These are phyloP conservation scores for Alternaria alternata DNA, from an alignment of 2,329 filamentous ascomycete species.

Conservation along the genomic window DNA sequence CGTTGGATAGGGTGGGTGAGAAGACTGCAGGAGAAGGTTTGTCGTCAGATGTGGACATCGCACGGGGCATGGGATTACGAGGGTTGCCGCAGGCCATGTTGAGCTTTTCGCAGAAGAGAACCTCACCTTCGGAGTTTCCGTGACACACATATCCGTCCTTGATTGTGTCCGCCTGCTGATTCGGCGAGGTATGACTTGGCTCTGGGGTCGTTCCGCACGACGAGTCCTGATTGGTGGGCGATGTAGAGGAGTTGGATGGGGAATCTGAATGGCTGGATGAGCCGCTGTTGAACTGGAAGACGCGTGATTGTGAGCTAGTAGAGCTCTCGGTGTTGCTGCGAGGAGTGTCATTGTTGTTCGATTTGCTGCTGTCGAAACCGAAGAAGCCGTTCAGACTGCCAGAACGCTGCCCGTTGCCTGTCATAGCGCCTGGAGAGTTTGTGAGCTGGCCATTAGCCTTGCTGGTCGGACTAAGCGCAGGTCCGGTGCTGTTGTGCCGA, in stretches of 20 bases:
- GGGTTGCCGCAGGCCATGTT: slow-evolving; percentile 64
- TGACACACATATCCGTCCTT: slow-evolving; percentile 57
- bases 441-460: slow-evolving; percentile 35
- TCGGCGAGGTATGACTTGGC: slow-evolving; percentile 76
- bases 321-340: slow-evolving; percentile 55
- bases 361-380: slow-evolving; percentile 28
- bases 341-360: slow-evolving; percentile 14
- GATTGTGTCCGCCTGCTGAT: slow-evolving; percentile 69
- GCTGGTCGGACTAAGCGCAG: slow-evolving; percentile 50
- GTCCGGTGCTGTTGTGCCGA: slow-evolving; percentile 45
- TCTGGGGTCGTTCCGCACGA: slow-evolving; percentile 81
- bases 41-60: slow-evolving; percentile 55
- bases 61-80: slow-evolving; percentile 62
- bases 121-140: slow-evolving; percentile 60
- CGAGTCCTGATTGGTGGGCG: slow-evolving; percentile 60
- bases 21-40: slow-evolving; percentile 49
- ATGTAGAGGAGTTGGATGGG: slow-evolving; percentile 61
- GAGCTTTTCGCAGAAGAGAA: slow-evolving; percentile 64
- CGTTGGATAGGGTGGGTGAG: not conserved
- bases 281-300: slow-evolving; percentile 61
- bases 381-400: slow-evolving; percentile 40
- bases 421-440: slow-evolving; percentile 39
- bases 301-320: slow-evolving; percentile 52
- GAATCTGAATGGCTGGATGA: slow-evolving; percentile 59
- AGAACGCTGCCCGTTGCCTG: slow-evolving; percentile 49